A percentile compares a stretch with the other conserved stretches of the same genome.
phyloP scores from a whole-genome alignment of 2,329 filamentous ascomycete species.

The Talaromyces sp. region DNA sequence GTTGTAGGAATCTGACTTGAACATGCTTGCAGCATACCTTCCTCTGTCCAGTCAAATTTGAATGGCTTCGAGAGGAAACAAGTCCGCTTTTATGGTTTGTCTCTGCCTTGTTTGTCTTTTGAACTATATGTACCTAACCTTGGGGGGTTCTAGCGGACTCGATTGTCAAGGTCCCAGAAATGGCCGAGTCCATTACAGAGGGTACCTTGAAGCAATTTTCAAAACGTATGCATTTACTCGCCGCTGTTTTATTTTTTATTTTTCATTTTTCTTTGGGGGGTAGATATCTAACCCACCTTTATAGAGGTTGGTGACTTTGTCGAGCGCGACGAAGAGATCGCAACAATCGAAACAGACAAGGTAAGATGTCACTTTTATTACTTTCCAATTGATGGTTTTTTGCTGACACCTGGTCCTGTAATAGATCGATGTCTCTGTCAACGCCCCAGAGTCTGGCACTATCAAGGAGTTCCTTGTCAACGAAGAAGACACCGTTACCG shows the following conservation, averaged over 20 bases:
- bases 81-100: slow-evolving; percentile 32
- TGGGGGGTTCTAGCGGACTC: slow-evolving; percentile 58
- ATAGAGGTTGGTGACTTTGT: slow-evolving; percentile 83
- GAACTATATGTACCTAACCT: slow-evolving; percentile 10
- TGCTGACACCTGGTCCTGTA: not conserved
- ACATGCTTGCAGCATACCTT: slow-evolving; percentile 11
- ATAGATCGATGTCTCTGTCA: slow-evolving; percentile 94
- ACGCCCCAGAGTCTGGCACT: slow-evolving; percentile 81
- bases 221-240: slow-evolving; percentile 53
- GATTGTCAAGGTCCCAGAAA: slow-evolving; percentile 88
- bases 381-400: slow-evolving; percentile 7
- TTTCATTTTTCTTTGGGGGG: too few relatives aligned
- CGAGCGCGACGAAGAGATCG: slow-evolving; percentile 94
- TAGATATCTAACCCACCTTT: slow-evolving; percentile 14
- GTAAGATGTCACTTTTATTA: slow-evolving; percentile 38
- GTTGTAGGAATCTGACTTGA: not conserved
- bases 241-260: slow-evolving; percentile 13
- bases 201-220: slow-evolving; percentile 94
- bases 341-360: slow-evolving; percentile 99
- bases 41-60: slow-evolving; percentile 4
- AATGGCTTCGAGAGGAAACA: slow-evolving; percentile 15
- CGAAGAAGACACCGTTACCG: slow-evolving; percentile 91
- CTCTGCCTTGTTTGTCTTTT: not conserved
- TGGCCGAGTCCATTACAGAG: slow-evolving; percentile 98
- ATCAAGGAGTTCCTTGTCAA: slow-evolving; percentile 88